Evolutionary conservation across 1,284 basidiomycete species (phyloP).

Genomic region (Mycena sp.): DNA sequence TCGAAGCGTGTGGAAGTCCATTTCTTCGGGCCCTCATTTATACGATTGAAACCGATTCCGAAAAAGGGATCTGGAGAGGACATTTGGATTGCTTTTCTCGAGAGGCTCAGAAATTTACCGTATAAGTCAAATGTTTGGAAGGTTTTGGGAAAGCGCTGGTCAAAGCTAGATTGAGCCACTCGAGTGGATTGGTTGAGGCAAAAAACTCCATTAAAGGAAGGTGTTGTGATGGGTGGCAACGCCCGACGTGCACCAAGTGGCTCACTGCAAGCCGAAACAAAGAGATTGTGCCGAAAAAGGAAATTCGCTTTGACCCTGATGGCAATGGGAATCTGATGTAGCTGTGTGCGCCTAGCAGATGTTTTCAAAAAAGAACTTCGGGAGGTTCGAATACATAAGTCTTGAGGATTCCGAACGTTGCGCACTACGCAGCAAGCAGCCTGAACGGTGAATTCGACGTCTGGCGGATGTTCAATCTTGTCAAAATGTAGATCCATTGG

Average conservation of each 20-base stretch:
- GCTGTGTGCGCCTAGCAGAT: no score
- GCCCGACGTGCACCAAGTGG: constrained; percentile 13
- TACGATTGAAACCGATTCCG: constrained; percentile 5
- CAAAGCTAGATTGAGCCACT: constrained; percentile 20
- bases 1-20: constrained; percentile 7
- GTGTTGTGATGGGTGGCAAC: background rate
- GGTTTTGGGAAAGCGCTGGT: constrained; percentile 6
- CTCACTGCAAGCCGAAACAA: background rate
- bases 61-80: background rate
- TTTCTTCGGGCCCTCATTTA: constrained; percentile 3
- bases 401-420: no score
- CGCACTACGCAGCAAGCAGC: no score
- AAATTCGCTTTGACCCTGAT: constrained; percentile 16
- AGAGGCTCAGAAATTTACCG: constrained; percentile 1
- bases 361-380: no score
- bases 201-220: constrained; percentile 14
- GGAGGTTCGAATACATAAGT: no score
- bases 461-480: no score
- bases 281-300: constrained; percentile 1
- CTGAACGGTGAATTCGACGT: no score
- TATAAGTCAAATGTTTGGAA: constrained; percentile 21
- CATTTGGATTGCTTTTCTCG: constrained; percentile 23
- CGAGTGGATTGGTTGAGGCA: constrained; percentile 6
- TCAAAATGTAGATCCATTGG: no score
- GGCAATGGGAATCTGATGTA: no score